phyloP scores from a whole-genome alignment of 306 rosid species.

The Echinosophora koreensis region DNA sequence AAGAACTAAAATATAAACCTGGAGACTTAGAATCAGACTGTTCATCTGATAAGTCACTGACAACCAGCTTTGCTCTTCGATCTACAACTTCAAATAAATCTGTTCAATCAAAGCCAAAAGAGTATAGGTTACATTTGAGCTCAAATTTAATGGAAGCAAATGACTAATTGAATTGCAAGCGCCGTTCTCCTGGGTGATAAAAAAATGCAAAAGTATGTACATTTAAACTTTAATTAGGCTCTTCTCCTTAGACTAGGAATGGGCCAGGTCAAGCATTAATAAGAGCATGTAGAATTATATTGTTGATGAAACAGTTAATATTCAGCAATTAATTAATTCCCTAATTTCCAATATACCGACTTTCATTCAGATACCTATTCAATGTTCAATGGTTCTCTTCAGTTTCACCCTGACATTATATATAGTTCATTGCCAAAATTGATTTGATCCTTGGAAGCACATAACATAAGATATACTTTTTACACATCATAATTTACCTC shows the following conservation, averaged over 20 bases:
- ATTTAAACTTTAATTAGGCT: neutral
- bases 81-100: constrained; percentile 93
- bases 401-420: neutral
- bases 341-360: constrained; percentile 19
- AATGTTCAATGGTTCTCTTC: neutral
- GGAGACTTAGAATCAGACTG: constrained; percentile 70
- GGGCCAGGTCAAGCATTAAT: neutral
- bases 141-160: constrained; percentile 6
- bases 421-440: constrained; percentile 15
- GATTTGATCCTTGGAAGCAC: constrained; percentile 2
- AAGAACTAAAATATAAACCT: constrained; percentile 62
- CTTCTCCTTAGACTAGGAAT: constrained; percentile 5
- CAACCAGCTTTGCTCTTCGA: constrained; percentile 93
- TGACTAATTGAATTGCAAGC: no score
- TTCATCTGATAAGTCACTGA: constrained; percentile 75
- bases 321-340: constrained; percentile 25
- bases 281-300: neutral
- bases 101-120: constrained; percentile 46
- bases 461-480: neutral
- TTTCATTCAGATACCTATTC: constrained; percentile 2
- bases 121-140: neutral
- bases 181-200: neutral
- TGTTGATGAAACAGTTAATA: constrained; percentile 1
- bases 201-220: neutral
- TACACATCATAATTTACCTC: neutral